Percentiles rank a stretch among this genome's conserved stretches.
Evolutionary conservation across 345 rosid genomes (phyloP).

Genomic region (Dipteronia sinensis): DNA sequence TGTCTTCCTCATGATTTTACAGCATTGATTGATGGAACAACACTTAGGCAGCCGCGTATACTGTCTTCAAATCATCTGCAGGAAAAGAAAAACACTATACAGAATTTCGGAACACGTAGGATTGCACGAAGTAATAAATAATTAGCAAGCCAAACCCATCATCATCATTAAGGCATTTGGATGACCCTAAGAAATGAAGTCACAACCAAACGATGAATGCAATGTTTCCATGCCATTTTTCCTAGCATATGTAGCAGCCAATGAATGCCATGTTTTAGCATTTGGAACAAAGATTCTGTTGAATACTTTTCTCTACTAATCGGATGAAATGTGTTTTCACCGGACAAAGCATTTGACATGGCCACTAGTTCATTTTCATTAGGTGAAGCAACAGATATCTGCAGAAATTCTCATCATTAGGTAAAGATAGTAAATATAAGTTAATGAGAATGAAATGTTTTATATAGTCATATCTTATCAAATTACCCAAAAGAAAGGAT

Average conservation of each 20-base stretch:
- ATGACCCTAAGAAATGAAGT: no score
- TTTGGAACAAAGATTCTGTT: slow-evolving; percentile 39
- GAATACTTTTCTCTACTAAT: slow-evolving; percentile 26
- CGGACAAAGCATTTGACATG: slow-evolving; percentile 75
- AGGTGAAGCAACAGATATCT: slow-evolving; percentile 75
- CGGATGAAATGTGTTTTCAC: slow-evolving; percentile 31
- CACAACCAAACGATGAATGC: background rate
- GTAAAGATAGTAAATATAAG: background rate
- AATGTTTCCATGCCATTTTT: background rate
- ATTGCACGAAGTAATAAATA: no score
- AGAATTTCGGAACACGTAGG: no score
- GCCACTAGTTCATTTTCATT: slow-evolving; percentile 83
- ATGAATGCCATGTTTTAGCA: no score
- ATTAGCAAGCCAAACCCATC: no score
- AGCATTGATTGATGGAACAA: slow-evolving; percentile 45
- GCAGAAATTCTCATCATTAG: slow-evolving; percentile 23
- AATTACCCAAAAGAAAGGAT: no score
- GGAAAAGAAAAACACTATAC: background rate
- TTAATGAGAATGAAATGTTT: slow-evolving; percentile 6
- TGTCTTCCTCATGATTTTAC: slow-evolving; percentile 17
- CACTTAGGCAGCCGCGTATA: slow-evolving; percentile 50
- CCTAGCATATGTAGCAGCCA: no score
- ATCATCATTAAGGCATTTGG: no score
- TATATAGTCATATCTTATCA: no score
- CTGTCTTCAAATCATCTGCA: slow-evolving; percentile 65